A percentile compares a stretch with the other conserved stretches of the same genome.
Evolutionary conservation across 23 red algal genomes (phyloP).

Genomic region (Rhodosorus marinus): DNA sequence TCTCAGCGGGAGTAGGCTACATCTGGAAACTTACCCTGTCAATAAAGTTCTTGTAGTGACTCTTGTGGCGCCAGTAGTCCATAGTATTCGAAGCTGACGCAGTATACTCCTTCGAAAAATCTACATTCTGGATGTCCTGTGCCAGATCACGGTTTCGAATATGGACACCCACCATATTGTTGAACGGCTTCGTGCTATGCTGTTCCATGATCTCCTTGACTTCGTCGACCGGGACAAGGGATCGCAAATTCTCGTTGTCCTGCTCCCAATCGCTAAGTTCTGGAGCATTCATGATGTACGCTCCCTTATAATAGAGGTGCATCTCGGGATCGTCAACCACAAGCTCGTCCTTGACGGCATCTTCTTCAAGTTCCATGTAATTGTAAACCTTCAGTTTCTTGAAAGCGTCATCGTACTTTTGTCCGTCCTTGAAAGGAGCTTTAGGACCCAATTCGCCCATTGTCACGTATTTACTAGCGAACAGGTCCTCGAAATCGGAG

Average conservation of each 20-base stretch:
- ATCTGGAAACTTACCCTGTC: not conserved
- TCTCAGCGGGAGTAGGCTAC: too few relatives aligned
- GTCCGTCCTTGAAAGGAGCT: constrained; percentile 15
- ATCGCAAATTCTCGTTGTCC: constrained; percentile 29
- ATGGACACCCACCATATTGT: constrained; percentile 19
- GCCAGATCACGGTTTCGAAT: constrained; percentile 39
- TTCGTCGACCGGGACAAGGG: constrained; percentile 10
- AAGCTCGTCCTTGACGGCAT: constrained; percentile 27
- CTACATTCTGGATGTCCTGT: constrained; percentile 16
- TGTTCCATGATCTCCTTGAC: constrained; percentile 8
- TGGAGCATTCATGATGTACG: constrained; percentile 28
- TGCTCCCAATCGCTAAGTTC: constrained; percentile 35
- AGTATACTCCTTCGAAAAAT: constrained; percentile 12
- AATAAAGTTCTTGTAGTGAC: not conserved
- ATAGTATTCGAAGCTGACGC: not conserved
- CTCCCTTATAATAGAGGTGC: constrained; percentile 42
- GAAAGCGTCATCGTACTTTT: constrained; percentile 33
- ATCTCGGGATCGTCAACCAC: constrained; percentile 21
- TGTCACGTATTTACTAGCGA: not conserved
- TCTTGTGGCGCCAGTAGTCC: constrained; percentile 2
- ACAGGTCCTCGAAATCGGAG: constrained; percentile 13
- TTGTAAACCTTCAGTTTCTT: constrained; percentile 30
- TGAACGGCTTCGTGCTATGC: not conserved
- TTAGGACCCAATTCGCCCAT: not conserved
- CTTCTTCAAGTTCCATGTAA: constrained; percentile 37